Base-by-base conservation (phyloP, 208 protist genomes). In the Leishmania tropica region DNA sequence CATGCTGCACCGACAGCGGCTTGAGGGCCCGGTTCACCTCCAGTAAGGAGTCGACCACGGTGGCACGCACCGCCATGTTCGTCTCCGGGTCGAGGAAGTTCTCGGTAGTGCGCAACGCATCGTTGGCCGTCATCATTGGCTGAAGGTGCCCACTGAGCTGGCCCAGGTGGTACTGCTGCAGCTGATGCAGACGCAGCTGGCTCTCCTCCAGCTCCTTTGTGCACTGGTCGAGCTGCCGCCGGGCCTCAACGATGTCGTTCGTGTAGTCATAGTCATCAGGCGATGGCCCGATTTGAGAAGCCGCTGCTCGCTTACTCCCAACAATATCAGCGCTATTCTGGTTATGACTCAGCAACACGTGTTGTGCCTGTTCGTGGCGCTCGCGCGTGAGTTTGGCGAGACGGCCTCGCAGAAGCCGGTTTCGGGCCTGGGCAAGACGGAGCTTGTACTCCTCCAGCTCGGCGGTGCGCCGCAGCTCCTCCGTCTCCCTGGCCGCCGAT, bases 61-160 rank as follows among this genome's bases (percentile, higher is more conserved):
- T 83, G 2, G 85, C 74, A 0, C 90, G 87, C 78, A 95, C 88
- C 62, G 92, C 92, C 42, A 89, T 87, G 75, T 85, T 93, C 13
- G 89, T 95, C 37, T 95, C 92, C 15, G 78, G 78, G 80, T 95
- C 92, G 11, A 92, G 78, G n/a, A 87, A 86, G 58, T 86, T 92
- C 65, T 88, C 78, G 6, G 87, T 88, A 21, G 87, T 89, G 83
- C 78, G 70, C 40, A 91, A 28, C 28, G 84, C 79, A 51, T 90
- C 81, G 54, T 75, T 67, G 17, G 84, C 75, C 17, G 88, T 71
- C 60, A 85, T 87, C 28, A 89, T 53, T 0, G 88, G 76, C 54
- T 83, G 87, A 51, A 88, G 87, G 40, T 88, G 77, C 0, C 92
- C 92, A 77, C 90, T 91, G 24, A 96, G 85, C 75, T 96, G 92